Base-by-base conservation (phyloP, 331 rosid genomes). In the Spiraea crenata region DNA sequence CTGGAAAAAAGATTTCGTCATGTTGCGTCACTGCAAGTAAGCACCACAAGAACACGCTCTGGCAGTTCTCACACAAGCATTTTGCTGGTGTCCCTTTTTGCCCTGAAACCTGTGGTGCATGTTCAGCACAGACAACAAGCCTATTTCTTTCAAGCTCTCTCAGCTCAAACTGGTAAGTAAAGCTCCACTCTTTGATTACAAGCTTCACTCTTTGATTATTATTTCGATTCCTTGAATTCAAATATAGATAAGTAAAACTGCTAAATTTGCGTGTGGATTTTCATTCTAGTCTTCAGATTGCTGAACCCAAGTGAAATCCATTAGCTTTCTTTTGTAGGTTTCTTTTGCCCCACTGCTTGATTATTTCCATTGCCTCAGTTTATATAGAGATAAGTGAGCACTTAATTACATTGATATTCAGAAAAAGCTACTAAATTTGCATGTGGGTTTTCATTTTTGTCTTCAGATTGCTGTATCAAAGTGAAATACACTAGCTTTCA, bases 291-390 rank as follows among this genome's bases (percentile, higher is more conserved):
- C 46, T 57, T 46, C 12, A 72, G 62, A 42, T 70, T 41, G 8
- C 63, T 68, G 48, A 47, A 20, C 39, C 48, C 70, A 47, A 46
- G 11, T 69, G 42, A 55, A 42, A 67, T 73, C 71, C 63, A 44
- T 58, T 56, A 46, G 25, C 73, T 60, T 71, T 76, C 54, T 34
- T 49, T 76, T 3, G 5, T 10, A 74, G 73, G 70, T 15, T 57
- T 72, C 69, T 73, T 25, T 25, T 25, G 31, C 31, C 31, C 31
- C 31, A 49, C 44, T 35, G 16, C 35, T 35, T 7, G 40, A 25
- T 25, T 25, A 38, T 47, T 25, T 25, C 31, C 31, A 2, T 25
- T 25, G 31, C 31, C 31, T 25, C 2, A 25, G 2, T 25, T 25
- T 25, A 25, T 25, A 25, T 25, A 25, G 1, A 25, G 31, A 25